These are phyloP conservation scores for Phyllosticta capitalensis DNA, from an alignment of 2,329 filamentous ascomycete genomes.

Conservation along the genomic window DNA sequence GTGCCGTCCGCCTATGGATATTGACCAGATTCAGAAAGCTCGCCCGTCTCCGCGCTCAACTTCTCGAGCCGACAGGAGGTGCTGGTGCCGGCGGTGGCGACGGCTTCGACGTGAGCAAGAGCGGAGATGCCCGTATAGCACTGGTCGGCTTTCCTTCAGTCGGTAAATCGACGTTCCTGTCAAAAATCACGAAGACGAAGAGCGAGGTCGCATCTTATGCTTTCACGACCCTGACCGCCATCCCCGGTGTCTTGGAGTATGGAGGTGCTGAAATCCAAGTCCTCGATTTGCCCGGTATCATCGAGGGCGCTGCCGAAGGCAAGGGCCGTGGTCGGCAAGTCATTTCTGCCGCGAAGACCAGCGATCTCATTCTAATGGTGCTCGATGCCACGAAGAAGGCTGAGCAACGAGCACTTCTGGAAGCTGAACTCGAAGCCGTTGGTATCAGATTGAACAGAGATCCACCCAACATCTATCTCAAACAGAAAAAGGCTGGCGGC, in stretches of 20 bases:
- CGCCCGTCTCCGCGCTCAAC: slow-evolving; percentile 83
- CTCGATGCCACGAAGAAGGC: slow-evolving; percentile 93
- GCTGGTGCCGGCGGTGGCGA: slow-evolving; percentile 67
- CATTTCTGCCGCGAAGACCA: slow-evolving; percentile 96
- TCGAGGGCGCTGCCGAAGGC: slow-evolving; percentile 90
- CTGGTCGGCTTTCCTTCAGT: slow-evolving; percentile 98
- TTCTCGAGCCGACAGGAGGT: slow-evolving; percentile 80
- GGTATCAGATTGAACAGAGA: slow-evolving; percentile 88
- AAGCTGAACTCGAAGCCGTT: slow-evolving; percentile 88
- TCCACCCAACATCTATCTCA: slow-evolving; percentile 95
- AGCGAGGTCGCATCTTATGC: slow-evolving; percentile 93
- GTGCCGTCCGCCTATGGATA: background rate
- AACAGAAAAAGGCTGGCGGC: slow-evolving; percentile 87
- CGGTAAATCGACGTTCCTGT: slow-evolving; percentile 97
- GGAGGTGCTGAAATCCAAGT: slow-evolving; percentile 97
- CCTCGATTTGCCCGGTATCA: slow-evolving; percentile 94
- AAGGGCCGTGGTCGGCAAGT: slow-evolving; percentile 94
- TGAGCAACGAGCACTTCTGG: slow-evolving; percentile 80
- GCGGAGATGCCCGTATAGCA: slow-evolving; percentile 90
- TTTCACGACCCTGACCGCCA: slow-evolving; percentile 95
- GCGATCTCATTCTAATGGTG: slow-evolving; percentile 93
- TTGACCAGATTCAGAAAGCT: slow-evolving; percentile 65
- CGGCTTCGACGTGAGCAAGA: slow-evolving; percentile 87
- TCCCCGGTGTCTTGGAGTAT: slow-evolving; percentile 94
- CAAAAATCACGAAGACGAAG: slow-evolving; percentile 95